phyloP scores from a whole-genome alignment of 345 rosid genomes.

The Pistacia vera region DNA sequence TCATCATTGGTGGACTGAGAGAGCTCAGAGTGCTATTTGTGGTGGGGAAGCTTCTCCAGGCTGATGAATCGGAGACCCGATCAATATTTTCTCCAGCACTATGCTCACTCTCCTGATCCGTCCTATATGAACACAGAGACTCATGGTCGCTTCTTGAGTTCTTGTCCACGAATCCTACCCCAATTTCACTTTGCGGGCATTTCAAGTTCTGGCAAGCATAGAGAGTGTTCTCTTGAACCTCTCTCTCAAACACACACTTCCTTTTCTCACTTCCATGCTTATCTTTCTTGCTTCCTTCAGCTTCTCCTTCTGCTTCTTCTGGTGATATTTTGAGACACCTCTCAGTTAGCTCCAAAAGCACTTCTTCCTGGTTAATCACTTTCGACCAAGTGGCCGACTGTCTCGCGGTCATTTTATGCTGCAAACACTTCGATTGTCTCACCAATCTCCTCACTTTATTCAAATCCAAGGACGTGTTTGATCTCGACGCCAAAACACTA shows the following conservation, averaged over 20 bases:
- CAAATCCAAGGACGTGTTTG: slow-evolving; percentile 59
- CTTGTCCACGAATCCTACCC: slow-evolving; percentile 38
- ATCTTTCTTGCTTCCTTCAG: slow-evolving; percentile 14
- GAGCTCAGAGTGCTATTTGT: neutral
- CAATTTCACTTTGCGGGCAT: slow-evolving; percentile 34
- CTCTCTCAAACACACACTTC: slow-evolving; percentile 21
- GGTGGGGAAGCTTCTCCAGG: neutral
- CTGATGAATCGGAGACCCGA: slow-evolving; percentile 2
- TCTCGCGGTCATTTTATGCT: slow-evolving; percentile 70
- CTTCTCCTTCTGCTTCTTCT: slow-evolving; percentile 7
- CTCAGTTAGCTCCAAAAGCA: slow-evolving; percentile 21
- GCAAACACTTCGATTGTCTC: slow-evolving; percentile 66
- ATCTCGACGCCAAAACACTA: slow-evolving; percentile 62
- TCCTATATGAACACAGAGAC: slow-evolving; percentile 22
- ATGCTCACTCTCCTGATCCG: slow-evolving; percentile 17
- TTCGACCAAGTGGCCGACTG: slow-evolving; percentile 61
- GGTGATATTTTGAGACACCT: slow-evolving; percentile 43
- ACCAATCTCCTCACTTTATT: slow-evolving; percentile 47
- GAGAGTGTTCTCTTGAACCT: slow-evolving; percentile 3
- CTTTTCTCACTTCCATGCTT: slow-evolving; percentile 19
- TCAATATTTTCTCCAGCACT: slow-evolving; percentile 8
- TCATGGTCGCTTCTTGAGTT: slow-evolving; percentile 50
- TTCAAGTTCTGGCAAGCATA: slow-evolving; percentile 36
- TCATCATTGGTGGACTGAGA: neutral
- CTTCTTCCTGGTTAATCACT: slow-evolving; percentile 60